Evolutionary conservation across 2,329 filamentous ascomycete species (phyloP).

Genomic region (Pseudogymnoascus sp.): DNA sequence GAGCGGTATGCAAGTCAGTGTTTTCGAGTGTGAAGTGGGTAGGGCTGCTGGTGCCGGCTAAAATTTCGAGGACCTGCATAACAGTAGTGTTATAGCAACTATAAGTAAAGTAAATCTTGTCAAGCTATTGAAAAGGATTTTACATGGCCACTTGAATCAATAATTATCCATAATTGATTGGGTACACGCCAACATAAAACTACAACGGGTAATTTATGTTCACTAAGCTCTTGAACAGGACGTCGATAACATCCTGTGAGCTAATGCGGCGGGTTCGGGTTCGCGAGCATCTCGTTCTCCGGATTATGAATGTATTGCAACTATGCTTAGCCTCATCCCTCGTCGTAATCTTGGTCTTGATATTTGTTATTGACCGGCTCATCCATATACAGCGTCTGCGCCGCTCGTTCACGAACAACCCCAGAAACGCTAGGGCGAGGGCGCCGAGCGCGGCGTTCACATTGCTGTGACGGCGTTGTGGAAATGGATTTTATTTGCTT

Average conservation of each 20-base stretch:
- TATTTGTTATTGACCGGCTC: neutral
- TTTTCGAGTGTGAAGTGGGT: neutral
- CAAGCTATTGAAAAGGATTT: neutral
- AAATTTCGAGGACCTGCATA: too few relatives aligned
- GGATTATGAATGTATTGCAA: neutral
- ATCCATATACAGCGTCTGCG: neutral
- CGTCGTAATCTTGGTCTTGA: neutral
- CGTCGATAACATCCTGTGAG: neutral
- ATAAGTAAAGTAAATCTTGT: neutral
- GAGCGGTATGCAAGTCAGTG: neutral
- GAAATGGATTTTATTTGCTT: neutral
- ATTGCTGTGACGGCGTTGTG: constrained; percentile 11
- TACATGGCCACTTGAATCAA: neutral
- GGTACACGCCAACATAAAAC: neutral
- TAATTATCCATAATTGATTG: too few relatives aligned
- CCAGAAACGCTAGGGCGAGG: neutral
- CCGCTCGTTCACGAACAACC: constrained; percentile 13
- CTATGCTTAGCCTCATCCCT: neutral
- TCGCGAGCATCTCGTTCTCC: neutral
- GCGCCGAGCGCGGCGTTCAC: constrained; percentile 14
- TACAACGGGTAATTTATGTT: neutral
- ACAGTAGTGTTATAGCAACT: neutral
- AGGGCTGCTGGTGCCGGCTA: too few relatives aligned
- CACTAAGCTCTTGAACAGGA: neutral
- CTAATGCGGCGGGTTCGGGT: neutral